Evolutionary conservation across 805 yeast genomes (phyloP).

Genomic region (Wickerhamomyces mucosus): DNA sequence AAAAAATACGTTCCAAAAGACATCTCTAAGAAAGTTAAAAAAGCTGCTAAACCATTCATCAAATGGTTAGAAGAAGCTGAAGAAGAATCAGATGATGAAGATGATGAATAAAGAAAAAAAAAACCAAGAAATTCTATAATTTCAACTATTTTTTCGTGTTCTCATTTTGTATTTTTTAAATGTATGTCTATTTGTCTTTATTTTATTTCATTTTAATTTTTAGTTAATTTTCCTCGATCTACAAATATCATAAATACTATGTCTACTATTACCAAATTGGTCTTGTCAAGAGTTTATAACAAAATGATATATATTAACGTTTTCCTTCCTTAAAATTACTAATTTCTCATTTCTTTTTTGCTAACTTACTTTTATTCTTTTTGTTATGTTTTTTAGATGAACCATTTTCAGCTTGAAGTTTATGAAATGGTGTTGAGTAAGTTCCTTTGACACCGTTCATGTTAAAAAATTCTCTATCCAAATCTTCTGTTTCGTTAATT

Average conservation of each 20-base stretch:
- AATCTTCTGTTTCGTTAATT: slow-evolving; percentile 67
- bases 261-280: too few relatives aligned
- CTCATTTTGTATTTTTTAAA: too few relatives aligned
- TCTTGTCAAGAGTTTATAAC: too few relatives aligned
- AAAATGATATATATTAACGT: too few relatives aligned
- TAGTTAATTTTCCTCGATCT: too few relatives aligned
- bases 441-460: slow-evolving; percentile 57
- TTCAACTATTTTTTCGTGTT: too few relatives aligned
- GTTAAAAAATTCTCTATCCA: slow-evolving; percentile 80
- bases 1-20: slow-evolving; percentile 93
- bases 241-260: too few relatives aligned
- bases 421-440: slow-evolving; percentile 67
- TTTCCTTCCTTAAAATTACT: too few relatives aligned
- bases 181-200: too few relatives aligned
- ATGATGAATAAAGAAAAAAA: slow-evolving; percentile 8
- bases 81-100: slow-evolving; percentile 46
- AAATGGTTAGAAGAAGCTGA: slow-evolving; percentile 95
- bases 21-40: slow-evolving; percentile 84
- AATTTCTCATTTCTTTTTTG: slow-evolving; percentile 21
- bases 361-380: slow-evolving; percentile 61
- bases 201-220: too few relatives aligned
- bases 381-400: slow-evolving; percentile 53
- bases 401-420: slow-evolving; percentile 23
- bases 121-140: too few relatives aligned
- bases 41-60: slow-evolving; percentile 91